These are phyloP conservation scores for Colletotrichum sp. DNA, from an alignment of 2,329 filamentous ascomycete species.

Conservation along the genomic window DNA sequence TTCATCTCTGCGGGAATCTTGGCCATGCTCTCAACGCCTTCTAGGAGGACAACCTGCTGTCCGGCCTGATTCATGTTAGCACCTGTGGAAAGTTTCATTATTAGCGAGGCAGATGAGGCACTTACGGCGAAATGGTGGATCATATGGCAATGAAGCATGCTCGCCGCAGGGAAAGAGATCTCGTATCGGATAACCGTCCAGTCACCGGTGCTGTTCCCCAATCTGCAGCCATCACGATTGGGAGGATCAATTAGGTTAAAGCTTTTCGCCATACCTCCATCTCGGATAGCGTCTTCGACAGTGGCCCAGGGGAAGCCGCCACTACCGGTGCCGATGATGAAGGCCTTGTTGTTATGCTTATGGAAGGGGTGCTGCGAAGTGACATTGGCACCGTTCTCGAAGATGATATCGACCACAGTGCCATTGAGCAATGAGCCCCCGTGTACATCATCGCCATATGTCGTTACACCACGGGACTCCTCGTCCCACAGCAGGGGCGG, in stretches of 20 bases:
- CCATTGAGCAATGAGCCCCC: not conserved
- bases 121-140: constrained; percentile 16
- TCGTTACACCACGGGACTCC: constrained; percentile 2
- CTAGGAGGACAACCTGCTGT: constrained; percentile 5
- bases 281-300: constrained; percentile 6
- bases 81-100: not conserved
- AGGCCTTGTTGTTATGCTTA: constrained; percentile 15
- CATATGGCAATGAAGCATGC: constrained; percentile 19
- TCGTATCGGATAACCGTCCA: constrained; percentile 18
- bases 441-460: not conserved
- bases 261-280: not conserved
- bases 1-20: constrained; percentile 9
- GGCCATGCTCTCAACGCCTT: constrained; percentile 4
- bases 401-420: constrained; percentile 10
- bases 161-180: constrained; percentile 8
- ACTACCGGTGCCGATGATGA: constrained; percentile 6
- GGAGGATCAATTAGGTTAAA: constrained; percentile 7
- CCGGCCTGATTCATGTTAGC: not conserved
- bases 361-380: constrained; percentile 16
- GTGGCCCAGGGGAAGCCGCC: constrained; percentile 12
- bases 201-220: constrained; percentile 9
- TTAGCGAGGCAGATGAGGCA: not conserved
- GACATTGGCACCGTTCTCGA: constrained; percentile 12
- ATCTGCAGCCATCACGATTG: constrained; percentile 6
- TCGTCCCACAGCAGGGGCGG: constrained; percentile 6